Evolutionary conservation across 192 early-diverging fungal genomes (phyloP), one percentile per base, ranked within the genome.

Genomic region (Rhizophagus clarus): DNA sequence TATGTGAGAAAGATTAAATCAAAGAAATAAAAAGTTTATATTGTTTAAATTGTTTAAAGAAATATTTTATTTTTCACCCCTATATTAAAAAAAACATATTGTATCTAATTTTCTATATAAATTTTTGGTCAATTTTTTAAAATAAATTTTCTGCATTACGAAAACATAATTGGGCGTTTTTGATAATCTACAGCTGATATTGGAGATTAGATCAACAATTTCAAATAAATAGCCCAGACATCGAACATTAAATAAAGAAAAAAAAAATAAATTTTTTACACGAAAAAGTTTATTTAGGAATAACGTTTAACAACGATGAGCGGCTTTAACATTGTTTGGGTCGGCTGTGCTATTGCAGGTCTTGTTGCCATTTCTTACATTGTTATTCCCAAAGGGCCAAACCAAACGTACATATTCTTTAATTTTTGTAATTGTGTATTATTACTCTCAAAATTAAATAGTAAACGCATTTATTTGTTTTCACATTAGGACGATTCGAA

Each of bases 1-100:
- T 99, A 99, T 94, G 84, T 92, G 84, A 88, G 90, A 81, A 95
- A 94, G 90, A 87, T 97, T 87, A 92, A 90, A 87, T 89, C 86
- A 84, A 92, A 89, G 84, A 88, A 90, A 83, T 76, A 76, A 76
- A 56, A 56, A 22, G 15, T 56, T 22, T 22, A 17, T 7, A 6
- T 22, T 20, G 15, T 56, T 56, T 56, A 22, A 56, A 49, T 14
- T 49, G 14, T 49, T 14, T 14, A 49, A 56, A 56, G 17, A 56
- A 51, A 56, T 22, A 22, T 22, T 22, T 56, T 56, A 7, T 56
- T 56, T 56, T 56, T 56, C 51, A 20, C 7, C 6, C 7, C 20
- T 40, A 56, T 56, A 22, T 22, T 56, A 22, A 51, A 20, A 51
- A 40, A 37, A 37, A 37, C 12, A 12, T 45, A 45, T 45, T 45